A percentile compares a stretch with the other conserved stretches of the same genome.
Evolutionary conservation across 306 rosid genomes (phyloP).

Genomic region (Cucurbita ficifolia): DNA sequence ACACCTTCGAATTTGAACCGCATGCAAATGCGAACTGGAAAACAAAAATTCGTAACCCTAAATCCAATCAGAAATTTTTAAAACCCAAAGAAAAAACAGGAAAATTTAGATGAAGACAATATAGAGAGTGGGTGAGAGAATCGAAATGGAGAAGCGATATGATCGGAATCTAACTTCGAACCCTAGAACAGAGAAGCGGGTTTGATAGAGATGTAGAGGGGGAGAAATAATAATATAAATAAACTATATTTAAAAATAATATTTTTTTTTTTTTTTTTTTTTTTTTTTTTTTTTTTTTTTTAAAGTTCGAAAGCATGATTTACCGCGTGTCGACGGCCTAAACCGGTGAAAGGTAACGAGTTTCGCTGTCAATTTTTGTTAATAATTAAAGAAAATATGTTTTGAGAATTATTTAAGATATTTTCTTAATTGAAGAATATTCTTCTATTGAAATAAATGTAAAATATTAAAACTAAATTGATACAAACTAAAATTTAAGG

Average conservation of each 20-base stretch:
- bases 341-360: too few relatives aligned
- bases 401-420: too few relatives aligned
- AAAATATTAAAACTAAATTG: too few relatives aligned
- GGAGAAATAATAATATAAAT: background rate
- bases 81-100: background rate
- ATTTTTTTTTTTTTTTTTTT: too few relatives aligned
- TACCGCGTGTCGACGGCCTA: too few relatives aligned
- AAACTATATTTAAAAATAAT: background rate
- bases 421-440: too few relatives aligned
- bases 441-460: too few relatives aligned
- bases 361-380: too few relatives aligned
- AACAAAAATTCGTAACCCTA: constrained; percentile 37
- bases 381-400: too few relatives aligned
- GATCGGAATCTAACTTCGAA: constrained; percentile 46
- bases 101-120: constrained; percentile 8
- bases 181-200: constrained; percentile 30
- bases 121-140: constrained; percentile 32
- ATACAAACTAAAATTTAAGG: too few relatives aligned
- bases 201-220: constrained; percentile 33
- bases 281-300: too few relatives aligned
- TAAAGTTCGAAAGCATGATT: too few relatives aligned
- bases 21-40: background rate
- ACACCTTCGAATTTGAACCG: constrained; percentile 21
- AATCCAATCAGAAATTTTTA: constrained; percentile 2
- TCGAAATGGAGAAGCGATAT: constrained; percentile 41